phyloP scores from a whole-genome alignment of 768 basidiomycete species.

The Tricholomella constricta region DNA sequence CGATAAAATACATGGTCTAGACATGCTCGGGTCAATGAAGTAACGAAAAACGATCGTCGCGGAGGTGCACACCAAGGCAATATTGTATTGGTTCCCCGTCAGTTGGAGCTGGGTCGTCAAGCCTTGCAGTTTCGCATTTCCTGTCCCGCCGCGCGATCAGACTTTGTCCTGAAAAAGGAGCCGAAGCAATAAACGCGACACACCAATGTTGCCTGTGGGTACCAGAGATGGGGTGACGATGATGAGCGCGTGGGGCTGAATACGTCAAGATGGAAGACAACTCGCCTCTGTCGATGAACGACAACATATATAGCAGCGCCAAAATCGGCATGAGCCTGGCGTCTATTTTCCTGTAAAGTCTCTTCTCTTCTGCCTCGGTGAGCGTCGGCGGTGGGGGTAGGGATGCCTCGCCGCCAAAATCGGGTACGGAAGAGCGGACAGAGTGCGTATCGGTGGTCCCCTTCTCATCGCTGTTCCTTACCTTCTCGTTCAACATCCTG shows the following conservation, averaged over 20 bases:
- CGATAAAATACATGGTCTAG: slow-evolving; percentile 74
- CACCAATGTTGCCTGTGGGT: slow-evolving; percentile 57
- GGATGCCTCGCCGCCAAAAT: slow-evolving; percentile 46
- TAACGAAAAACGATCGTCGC: neutral
- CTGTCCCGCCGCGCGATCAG: slow-evolving; percentile 26
- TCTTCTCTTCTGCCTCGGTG: slow-evolving; percentile 51
- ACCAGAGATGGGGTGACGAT: neutral
- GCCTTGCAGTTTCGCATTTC: slow-evolving; percentile 71
- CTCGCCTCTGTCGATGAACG: slow-evolving; percentile 65
- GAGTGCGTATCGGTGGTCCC: slow-evolving; percentile 3
- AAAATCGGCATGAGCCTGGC: slow-evolving; percentile 58
- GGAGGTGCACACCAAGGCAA: slow-evolving; percentile 53
- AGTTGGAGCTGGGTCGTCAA: slow-evolving; percentile 56
- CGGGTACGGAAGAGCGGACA: slow-evolving; percentile 23
- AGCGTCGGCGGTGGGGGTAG: slow-evolving; percentile 48
- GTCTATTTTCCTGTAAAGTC: slow-evolving; percentile 61
- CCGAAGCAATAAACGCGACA: slow-evolving; percentile 6
- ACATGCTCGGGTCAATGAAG: neutral
- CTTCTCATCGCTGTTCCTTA: slow-evolving; percentile 19
- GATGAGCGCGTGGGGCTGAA: neutral
- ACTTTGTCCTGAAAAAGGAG: neutral
- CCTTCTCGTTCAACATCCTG: slow-evolving; percentile 20
- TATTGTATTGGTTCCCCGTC: slow-evolving; percentile 62
- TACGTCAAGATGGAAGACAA: neutral
- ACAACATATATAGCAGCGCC: slow-evolving; percentile 59